Conservation (phyloP, 2,329 filamentous ascomycete genomes). For the Penicillium sp. region DNA sequence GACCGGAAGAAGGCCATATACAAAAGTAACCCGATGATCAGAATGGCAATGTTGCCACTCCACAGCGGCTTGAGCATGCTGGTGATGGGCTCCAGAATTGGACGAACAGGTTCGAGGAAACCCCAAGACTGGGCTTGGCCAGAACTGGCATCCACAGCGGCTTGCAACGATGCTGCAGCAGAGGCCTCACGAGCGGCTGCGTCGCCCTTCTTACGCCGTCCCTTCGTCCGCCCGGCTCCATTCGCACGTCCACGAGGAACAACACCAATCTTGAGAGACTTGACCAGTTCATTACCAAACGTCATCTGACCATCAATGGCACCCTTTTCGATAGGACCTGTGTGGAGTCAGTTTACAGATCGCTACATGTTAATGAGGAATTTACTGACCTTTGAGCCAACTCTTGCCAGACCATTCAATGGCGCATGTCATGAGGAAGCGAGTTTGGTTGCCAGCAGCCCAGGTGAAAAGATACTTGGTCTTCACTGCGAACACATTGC, state of each 20-base stretch:
- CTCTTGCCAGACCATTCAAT: conserved; percentile 98
- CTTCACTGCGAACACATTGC: conserved; percentile 88
- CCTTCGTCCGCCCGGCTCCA: conserved; percentile 59
- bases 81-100: conserved; percentile 69
- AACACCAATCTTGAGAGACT: conserved; percentile 73
- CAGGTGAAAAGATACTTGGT: conserved; percentile 94
- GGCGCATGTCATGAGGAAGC: conserved; percentile 83
- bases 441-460: conserved; percentile 83
- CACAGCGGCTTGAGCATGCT: conserved; percentile 73
- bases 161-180: conserved; percentile 50
- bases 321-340: conserved; percentile 94
- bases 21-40: conserved; percentile 72
- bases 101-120: conserved; percentile 75
- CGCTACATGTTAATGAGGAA: background rate
- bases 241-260: conserved; percentile 64
- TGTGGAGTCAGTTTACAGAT: conserved; percentile 33
- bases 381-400: conserved; percentile 83
- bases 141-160: conserved; percentile 43
- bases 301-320: conserved; percentile 85
- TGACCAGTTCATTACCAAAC: conserved; percentile 80
- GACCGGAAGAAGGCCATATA: conserved; percentile 73
- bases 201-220: conserved; percentile 63
- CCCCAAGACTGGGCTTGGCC: conserved; percentile 69
- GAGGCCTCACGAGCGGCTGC: conserved; percentile 37
- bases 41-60: conserved; percentile 76